These are phyloP conservation scores for Russula foetens DNA, from an alignment of 768 basidiomycete species.

Conservation along the genomic window DNA sequence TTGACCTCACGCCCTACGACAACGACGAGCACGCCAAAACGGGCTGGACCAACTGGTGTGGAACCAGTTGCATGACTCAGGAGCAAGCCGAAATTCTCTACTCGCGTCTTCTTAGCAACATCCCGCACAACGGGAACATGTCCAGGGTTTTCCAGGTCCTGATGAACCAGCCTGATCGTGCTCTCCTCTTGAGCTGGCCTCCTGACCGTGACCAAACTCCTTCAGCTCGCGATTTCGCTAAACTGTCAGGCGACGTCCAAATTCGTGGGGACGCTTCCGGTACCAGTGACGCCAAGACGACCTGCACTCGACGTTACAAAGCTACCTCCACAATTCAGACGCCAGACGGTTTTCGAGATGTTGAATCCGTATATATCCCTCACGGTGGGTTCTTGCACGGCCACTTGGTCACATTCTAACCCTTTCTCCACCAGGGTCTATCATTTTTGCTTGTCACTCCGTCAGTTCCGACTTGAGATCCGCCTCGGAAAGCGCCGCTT, in stretches of 20 bases:
- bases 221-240: slow-evolving; percentile 35
- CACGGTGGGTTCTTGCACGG: slow-evolving; percentile 51
- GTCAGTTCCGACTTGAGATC: slow-evolving; percentile 34
- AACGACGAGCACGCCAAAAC: slow-evolving; percentile 71
- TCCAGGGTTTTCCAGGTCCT: slow-evolving; percentile 75
- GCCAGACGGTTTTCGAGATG: slow-evolving; percentile 49
- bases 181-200: slow-evolving; percentile 69
- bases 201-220: slow-evolving; percentile 43
- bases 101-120: slow-evolving; percentile 45
- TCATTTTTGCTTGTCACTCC: slow-evolving; percentile 72
- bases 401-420: slow-evolving; percentile 17
- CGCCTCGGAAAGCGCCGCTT: slow-evolving; percentile 18
- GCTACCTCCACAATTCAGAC: slow-evolving; percentile 51
- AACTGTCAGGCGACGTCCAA: slow-evolving; percentile 61
- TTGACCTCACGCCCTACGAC: slow-evolving; percentile 61
- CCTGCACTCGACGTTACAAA: slow-evolving; percentile 79
- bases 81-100: slow-evolving; percentile 55
- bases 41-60: slow-evolving; percentile 85
- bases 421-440: slow-evolving; percentile 37
- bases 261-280: slow-evolving; percentile 43
- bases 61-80: slow-evolving; percentile 53
- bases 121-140: slow-evolving; percentile 44
- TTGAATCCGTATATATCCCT: slow-evolving; percentile 86
- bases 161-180: slow-evolving; percentile 47
- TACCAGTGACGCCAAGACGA: slow-evolving; percentile 70